Percentiles rank a stretch among this genome's conserved stretches.
These are phyloP conservation scores for Hypoxylon fuscum DNA, from an alignment of 495 filamentous ascomycete genomes.

Conservation along the genomic window DNA sequence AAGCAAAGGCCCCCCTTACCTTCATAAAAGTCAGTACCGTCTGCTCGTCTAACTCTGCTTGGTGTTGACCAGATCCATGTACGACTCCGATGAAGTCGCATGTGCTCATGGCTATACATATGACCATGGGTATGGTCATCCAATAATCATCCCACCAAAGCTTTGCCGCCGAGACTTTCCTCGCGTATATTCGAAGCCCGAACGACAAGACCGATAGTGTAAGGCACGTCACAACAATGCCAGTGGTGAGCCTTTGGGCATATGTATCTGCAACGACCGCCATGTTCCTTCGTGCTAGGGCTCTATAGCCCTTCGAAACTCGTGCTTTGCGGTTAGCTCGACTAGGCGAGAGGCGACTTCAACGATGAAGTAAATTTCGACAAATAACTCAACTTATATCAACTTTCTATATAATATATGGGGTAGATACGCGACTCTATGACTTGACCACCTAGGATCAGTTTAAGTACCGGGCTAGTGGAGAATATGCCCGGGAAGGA, in stretches of 20 bases:
- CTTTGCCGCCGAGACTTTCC: conserved; percentile 36
- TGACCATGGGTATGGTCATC: conserved; percentile 50
- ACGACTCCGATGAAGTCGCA: conserved; percentile 33
- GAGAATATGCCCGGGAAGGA: conserved; percentile 8
- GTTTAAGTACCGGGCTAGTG: conserved; percentile 10
- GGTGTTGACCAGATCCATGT: conserved; percentile 29
- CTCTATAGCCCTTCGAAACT: background rate
- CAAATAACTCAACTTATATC: background rate
- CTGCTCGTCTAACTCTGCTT: conserved; percentile 27
- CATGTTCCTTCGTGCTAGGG: conserved; percentile 9
- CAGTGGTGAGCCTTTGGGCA: conserved; percentile 34
- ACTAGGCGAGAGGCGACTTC: conserved; percentile 1
- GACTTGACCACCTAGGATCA: conserved; percentile 2
- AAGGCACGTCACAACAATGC: conserved; percentile 35
- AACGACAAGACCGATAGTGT: conserved; percentile 32
- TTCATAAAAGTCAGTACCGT: conserved; percentile 38
- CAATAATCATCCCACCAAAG: conserved; percentile 57
- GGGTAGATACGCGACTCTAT: background rate
- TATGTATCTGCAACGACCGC: conserved; percentile 5
- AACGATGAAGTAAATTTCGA: background rate
- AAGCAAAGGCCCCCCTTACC: conserved; percentile 22
- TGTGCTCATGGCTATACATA: conserved; percentile 36
- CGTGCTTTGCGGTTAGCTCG: conserved; percentile 3
- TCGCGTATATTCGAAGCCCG: conserved; percentile 34
- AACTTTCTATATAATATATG: conserved; percentile 1